A percentile compares a stretch with the other conserved stretches of the same genome.
Evolutionary conservation across 192 early-diverging fungal species (phyloP).

Genomic region (Linnemannia exigua): DNA sequence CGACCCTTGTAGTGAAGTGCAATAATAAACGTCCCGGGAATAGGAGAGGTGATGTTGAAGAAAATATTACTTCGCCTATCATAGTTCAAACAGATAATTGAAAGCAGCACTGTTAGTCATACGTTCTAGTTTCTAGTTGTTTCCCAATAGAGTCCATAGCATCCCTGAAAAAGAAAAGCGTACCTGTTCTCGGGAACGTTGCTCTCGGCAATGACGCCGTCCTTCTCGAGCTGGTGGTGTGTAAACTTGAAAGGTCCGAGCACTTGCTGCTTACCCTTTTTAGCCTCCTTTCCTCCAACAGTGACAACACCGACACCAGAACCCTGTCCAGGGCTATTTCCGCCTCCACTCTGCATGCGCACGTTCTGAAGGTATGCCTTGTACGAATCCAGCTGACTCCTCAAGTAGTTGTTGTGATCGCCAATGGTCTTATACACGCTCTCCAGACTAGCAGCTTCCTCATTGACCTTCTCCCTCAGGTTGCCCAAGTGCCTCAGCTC

Average conservation of each 20-base stretch:
- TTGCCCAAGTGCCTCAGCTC: constrained; percentile 94
- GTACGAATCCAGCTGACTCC: constrained; percentile 92
- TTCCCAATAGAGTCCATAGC: neutral
- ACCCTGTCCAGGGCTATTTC: constrained; percentile 39
- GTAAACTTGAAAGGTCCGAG: constrained; percentile 89
- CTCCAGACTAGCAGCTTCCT: constrained; percentile 83
- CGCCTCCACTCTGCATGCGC: constrained; percentile 79
- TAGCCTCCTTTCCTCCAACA: constrained; percentile 65
- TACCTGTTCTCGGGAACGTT: constrained; percentile 93
- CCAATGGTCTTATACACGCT: constrained; percentile 93
- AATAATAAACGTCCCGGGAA: constrained; percentile 92
- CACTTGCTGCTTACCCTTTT: constrained; percentile 62
- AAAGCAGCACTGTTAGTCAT: no score
- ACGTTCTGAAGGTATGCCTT: constrained; percentile 97
- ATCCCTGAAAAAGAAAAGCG: neutral
- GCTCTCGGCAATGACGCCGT: constrained; percentile 92
- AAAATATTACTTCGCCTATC: constrained; percentile 84
- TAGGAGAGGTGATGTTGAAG: constrained; percentile 90
- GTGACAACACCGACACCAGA: constrained; percentile 75
- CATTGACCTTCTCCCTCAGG: constrained; percentile 87
- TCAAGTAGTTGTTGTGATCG: constrained; percentile 94
- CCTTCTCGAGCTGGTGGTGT: constrained; percentile 87
- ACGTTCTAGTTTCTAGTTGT: neutral
- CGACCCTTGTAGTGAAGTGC: constrained; percentile 91
- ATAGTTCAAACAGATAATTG: no score